Conservation (phyloP, 371 early-diverging fungal species). For the Coemansia sp. region DNA sequence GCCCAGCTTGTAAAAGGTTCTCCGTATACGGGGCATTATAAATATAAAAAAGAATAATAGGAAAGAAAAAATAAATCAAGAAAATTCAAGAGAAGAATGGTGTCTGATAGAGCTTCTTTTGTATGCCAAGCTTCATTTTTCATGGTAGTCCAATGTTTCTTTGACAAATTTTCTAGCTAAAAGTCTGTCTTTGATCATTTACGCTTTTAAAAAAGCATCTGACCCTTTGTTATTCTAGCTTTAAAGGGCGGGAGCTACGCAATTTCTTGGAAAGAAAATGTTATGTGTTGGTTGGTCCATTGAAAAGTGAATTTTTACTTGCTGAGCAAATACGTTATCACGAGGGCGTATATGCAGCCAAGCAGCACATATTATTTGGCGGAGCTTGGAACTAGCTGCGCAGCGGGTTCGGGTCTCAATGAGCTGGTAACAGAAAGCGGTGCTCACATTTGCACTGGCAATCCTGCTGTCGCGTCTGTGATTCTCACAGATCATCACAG, state of each 20-base stretch:
- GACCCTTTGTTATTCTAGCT: not conserved
- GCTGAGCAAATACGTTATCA: not conserved
- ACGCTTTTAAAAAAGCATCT: no score
- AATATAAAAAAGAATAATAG: not conserved
- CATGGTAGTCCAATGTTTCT: not conserved
- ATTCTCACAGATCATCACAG: not conserved
- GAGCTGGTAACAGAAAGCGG: no score
- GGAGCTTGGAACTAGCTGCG: no score
- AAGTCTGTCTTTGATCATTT: not conserved
- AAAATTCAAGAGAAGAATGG: not conserved
- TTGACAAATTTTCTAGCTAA: not conserved
- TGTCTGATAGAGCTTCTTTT: not conserved
- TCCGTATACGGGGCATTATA: not conserved
- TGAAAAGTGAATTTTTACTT: not conserved
- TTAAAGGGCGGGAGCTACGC: not conserved
- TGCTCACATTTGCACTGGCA: no score
- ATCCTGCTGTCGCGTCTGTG: not conserved
- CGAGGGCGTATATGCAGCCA: no score
- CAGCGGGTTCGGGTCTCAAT: no score
- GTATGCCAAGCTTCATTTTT: not conserved
- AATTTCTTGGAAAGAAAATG: not conserved
- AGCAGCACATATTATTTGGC: no score
- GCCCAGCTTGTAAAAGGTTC: not conserved
- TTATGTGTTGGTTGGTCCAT: no score
- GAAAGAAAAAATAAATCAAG: not conserved